phyloP scores from a whole-genome alignment of 2,329 filamentous ascomycete genomes.

The Furcasterigmium sp. region DNA sequence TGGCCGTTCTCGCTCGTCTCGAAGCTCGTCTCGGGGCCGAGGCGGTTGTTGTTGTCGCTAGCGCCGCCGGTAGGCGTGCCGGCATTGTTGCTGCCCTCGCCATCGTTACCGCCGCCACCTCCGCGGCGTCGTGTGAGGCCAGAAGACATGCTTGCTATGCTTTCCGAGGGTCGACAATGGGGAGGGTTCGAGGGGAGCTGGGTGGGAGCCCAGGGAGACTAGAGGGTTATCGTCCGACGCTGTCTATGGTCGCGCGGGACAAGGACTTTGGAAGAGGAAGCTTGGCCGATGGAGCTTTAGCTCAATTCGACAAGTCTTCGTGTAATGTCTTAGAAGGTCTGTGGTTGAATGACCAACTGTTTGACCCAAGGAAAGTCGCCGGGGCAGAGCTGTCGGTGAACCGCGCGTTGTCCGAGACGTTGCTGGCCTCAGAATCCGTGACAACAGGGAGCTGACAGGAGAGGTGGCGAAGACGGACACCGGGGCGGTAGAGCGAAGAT shows the following conservation, averaged over 20 bases:
- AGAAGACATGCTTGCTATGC: conserved; percentile 6
- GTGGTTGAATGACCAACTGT: too few relatives aligned
- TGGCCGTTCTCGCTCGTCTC: conserved; percentile 91
- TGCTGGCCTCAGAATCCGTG: too few relatives aligned
- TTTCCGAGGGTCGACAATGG: too few relatives aligned
- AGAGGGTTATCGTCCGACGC: too few relatives aligned
- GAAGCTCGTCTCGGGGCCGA: conserved; percentile 75
- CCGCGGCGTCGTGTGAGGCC: conserved; percentile 63
- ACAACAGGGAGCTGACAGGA: background rate
- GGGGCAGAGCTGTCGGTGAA: background rate
- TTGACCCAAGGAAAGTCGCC: too few relatives aligned
- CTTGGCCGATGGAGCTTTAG: too few relatives aligned
- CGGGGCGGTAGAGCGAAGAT: background rate
- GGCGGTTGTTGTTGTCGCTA: conserved; percentile 46
- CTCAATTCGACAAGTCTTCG: too few relatives aligned
- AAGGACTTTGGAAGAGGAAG: too few relatives aligned
- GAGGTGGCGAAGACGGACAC: background rate
- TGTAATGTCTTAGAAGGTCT: too few relatives aligned
- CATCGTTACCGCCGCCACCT: conserved; percentile 52
- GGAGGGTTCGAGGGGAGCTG: too few relatives aligned
- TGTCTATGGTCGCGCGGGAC: too few relatives aligned
- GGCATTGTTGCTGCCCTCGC: conserved; percentile 48
- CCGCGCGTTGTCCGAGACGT: background rate
- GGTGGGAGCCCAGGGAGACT: too few relatives aligned
- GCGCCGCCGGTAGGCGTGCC: background rate